Base-by-base conservation (phyloP, 1,284 basidiomycete species). In the Tetrapyrgos nigripes region DNA sequence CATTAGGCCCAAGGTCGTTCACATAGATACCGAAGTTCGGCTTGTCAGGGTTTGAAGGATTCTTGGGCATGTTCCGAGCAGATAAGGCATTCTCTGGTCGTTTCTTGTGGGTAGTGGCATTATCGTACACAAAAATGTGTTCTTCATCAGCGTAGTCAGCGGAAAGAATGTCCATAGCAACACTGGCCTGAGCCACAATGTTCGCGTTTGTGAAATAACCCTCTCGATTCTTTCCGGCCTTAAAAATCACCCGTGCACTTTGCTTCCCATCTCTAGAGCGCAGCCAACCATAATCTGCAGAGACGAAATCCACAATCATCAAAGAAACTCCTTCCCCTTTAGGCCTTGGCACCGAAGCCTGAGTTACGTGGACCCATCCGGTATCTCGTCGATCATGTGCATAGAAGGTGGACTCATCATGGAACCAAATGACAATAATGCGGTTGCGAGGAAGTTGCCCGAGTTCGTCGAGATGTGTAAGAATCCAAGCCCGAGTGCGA, bases 291-390 rank as follows among this genome's bases (percentile, higher is more conserved):
- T 45, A 52, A 26, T 53, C 50, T 21, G 72, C 66, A 1, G 73
- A 76, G 0, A 78, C 58, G 50, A 76, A 77, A 48, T 79, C 71
- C 0, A 70, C 63, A 10, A 78, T 66, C 74, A 77, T 78, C 4
- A 74, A 21, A 1, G 71, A 72, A 2, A 50, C 70, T 0, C 78
- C 78, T 28, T 72, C 62, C 3, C 71, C 68, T 57, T 75, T 74
- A 27, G 71, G 67, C 29, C 54, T 61, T n/a, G 70, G 49, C 46
- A 56, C 67, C 0, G 76, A 64, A 2, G 40, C 59, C 43, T 59
- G 59, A 27, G 53, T 54, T 10, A 61, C 60, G 54, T 70, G 64
- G 11, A 61, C 53, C 72, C 70, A 75, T 21, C 26, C 3, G 3
- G 33, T 57, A 11, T 57, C 55, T 2, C 57, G 40, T 1, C 64